A percentile compares a stretch with the other conserved stretches of the same genome.
Conservation (phyloP, 106 monocot species). For the Agapanthus africanus region DNA sequence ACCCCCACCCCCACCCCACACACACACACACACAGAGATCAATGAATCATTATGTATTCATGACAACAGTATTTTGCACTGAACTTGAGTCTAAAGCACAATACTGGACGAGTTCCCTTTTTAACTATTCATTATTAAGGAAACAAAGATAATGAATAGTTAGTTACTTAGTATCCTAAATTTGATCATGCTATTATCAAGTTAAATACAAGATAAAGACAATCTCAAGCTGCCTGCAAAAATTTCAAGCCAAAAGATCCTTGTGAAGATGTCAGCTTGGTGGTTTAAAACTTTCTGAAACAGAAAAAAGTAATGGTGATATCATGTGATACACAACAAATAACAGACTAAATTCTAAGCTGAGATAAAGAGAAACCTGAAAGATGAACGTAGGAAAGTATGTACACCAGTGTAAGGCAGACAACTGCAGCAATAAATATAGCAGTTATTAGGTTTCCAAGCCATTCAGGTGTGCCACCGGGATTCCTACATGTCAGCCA, state of each 20-base stretch:
- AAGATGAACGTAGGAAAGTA: slow-evolving; percentile 86
- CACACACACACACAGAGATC: not conserved
- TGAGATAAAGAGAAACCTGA: slow-evolving; percentile 48
- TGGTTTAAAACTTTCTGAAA: not conserved
- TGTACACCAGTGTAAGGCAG: slow-evolving; percentile 71
- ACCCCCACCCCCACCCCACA: too few species aligned
- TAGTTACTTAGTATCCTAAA: not conserved
- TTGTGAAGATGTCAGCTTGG: not conserved
- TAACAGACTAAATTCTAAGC: not conserved
- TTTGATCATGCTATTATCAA: not conserved
- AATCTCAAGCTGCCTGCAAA: not conserved
- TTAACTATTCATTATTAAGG: not conserved
- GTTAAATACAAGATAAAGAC: not conserved
- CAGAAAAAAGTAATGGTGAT: not conserved
- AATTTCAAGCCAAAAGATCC: not conserved
- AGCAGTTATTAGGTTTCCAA: slow-evolving; percentile 62
- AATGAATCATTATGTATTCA: not conserved
- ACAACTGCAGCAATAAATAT: slow-evolving; percentile 44
- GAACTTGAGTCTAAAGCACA: not conserved
- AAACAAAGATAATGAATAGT: not conserved
- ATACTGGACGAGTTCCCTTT: not conserved
- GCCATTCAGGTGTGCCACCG: slow-evolving; percentile 69
- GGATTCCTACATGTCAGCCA: slow-evolving; percentile 57
- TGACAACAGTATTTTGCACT: not conserved
- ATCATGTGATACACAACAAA: not conserved